These are phyloP conservation scores for Yamadazyma laniorum DNA, from an alignment of 805 yeast species.

Conservation along the genomic window DNA sequence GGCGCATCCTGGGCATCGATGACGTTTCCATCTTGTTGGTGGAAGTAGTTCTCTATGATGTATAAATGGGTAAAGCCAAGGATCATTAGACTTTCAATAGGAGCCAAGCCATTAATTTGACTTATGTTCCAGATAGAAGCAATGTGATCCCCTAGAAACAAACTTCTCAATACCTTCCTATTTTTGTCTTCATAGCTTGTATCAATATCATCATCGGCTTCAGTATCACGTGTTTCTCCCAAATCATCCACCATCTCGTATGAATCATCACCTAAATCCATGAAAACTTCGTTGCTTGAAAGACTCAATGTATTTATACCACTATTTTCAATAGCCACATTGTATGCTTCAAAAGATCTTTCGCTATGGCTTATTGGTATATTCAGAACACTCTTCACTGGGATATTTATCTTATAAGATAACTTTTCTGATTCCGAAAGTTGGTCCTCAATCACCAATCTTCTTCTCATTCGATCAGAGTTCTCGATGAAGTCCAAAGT, in stretches of 20 bases:
- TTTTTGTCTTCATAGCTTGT: constrained; percentile 60
- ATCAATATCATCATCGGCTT: constrained; percentile 19
- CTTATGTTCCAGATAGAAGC: constrained; percentile 74
- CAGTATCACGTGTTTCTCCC: constrained; percentile 23
- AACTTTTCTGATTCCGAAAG: constrained; percentile 44
- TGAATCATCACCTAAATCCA: constrained; percentile 20
- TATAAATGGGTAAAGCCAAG: constrained; percentile 65
- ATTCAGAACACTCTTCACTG: constrained; percentile 20
- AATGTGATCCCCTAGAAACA: constrained; percentile 69
- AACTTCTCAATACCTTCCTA: constrained; percentile 66
- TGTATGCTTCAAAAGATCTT: constrained; percentile 18
- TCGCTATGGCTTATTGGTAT: constrained; percentile 2
- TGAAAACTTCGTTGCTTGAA: constrained; percentile 14
- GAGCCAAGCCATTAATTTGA: constrained; percentile 71
- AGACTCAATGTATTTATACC: constrained; percentile 29
- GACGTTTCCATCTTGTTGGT: constrained; percentile 49
- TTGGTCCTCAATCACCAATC: constrained; percentile 56
- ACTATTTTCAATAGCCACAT: constrained; percentile 17
- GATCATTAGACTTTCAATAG: constrained; percentile 72
- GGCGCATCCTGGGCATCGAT: constrained; percentile 70
- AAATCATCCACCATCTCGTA: constrained; percentile 44
- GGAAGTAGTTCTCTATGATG: constrained; percentile 67
- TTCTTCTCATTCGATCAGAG: constrained; percentile 60
- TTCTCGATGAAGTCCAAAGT: constrained; percentile 69
- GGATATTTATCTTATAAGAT: constrained; percentile 41